A percentile compares a stretch with the other conserved stretches of the same genome.
Conservation (phyloP, 2,329 filamentous ascomycete genomes). For the Apiospora rasikravindrae region DNA sequence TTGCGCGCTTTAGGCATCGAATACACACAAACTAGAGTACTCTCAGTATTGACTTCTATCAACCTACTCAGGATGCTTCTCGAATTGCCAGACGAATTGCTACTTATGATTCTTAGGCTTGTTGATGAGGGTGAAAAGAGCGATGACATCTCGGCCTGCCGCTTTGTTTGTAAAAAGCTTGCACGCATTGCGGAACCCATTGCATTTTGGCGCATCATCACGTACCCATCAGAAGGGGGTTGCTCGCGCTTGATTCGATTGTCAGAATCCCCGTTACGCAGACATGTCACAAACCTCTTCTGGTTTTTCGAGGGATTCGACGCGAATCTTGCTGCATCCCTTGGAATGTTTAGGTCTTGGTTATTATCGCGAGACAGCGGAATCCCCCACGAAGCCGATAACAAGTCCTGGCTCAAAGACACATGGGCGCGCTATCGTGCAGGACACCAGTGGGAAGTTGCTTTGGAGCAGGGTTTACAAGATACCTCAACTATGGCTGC, state of each 20-base stretch:
- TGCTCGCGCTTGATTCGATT: not conserved
- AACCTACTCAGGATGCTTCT: not conserved
- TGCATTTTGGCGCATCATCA: not conserved
- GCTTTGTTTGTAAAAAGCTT: slow-evolving; percentile 6
- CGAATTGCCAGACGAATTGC: not conserved
- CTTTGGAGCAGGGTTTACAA: not conserved
- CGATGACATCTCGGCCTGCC: slow-evolving; percentile 1
- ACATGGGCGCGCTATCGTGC: not conserved
- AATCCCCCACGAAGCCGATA: not conserved
- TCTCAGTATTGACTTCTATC: not conserved
- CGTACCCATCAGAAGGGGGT: not conserved
- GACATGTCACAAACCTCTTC: not conserved
- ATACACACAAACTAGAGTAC: not conserved
- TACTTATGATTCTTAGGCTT: not conserved
- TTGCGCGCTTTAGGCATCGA: not conserved
- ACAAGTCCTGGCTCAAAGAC: not conserved
- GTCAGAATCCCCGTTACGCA: not conserved
- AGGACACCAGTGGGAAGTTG: not conserved
- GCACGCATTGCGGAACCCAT: not conserved
- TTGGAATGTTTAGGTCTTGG: not conserved
- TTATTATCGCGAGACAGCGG: not conserved
- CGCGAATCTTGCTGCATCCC: not conserved
- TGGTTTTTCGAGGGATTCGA: slow-evolving; percentile 2
- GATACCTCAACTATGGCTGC: not conserved
- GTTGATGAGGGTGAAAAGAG: not conserved